phyloP scores from a whole-genome alignment of 2,329 filamentous ascomycete species.

The Fusarium sp. region DNA sequence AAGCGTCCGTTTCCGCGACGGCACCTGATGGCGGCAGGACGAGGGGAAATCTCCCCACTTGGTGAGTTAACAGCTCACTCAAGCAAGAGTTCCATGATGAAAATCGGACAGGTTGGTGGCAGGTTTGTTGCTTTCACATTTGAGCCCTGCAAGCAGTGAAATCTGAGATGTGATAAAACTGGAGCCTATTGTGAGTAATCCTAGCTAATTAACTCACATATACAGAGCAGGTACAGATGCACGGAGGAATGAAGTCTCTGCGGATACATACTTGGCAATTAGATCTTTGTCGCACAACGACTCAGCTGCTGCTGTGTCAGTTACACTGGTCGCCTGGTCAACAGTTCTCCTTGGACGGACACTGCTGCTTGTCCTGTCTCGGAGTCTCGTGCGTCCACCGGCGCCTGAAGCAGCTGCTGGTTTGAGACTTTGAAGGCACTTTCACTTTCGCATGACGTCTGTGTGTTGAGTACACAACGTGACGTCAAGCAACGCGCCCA shows the following conservation, averaged over 20 bases:
- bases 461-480: conserved; percentile 23
- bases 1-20: conserved; percentile 1
- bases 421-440: conserved; percentile 12
- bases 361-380: conserved; percentile 26
- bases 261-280: too few species aligned
- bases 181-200: too few species aligned
- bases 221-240: too few species aligned
- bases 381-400: conserved; percentile 25
- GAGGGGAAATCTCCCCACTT: conserved; percentile 5
- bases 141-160: conserved; percentile 7
- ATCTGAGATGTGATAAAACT: not conserved
- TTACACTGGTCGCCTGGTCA: conserved; percentile 3
- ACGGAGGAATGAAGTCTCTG: too few species aligned
- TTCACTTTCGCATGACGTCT: conserved; percentile 41
- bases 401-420: conserved; percentile 37
- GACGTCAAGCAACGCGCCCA: conserved; percentile 43
- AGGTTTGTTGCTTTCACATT: conserved; percentile 1
- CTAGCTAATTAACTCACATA: too few species aligned
- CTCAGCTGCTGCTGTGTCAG: conserved; percentile 23
- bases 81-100: not conserved
- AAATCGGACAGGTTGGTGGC: not conserved
- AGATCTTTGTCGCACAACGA: conserved; percentile 9
- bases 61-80: conserved; percentile 4
- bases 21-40: not conserved
- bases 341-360: conserved; percentile 1